phyloP scores from a whole-genome alignment of 2,329 filamentous ascomycete genomes.

The Arthrobotrys megalospora region DNA sequence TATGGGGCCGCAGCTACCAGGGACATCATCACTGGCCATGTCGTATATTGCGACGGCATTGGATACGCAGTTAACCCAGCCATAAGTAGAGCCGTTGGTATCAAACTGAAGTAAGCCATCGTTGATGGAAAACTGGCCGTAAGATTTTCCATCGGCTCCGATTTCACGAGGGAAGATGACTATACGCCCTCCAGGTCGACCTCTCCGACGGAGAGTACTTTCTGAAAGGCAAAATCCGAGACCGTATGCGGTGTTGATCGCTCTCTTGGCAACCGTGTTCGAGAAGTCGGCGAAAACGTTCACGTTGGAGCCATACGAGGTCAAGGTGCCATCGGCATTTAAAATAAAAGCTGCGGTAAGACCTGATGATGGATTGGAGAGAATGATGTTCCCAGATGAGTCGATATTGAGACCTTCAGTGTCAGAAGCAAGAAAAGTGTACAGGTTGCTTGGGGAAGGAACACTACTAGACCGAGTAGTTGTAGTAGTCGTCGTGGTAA shows the following conservation, averaged over 20 bases:
- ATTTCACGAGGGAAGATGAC: conserved; percentile 21
- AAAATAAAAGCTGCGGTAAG: conserved; percentile 38
- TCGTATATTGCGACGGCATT: conserved; percentile 37
- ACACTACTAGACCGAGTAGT: not conserved
- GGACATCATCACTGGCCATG: conserved; percentile 23
- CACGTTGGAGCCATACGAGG: conserved; percentile 40
- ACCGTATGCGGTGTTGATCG: conserved; percentile 27
- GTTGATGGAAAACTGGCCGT: conserved; percentile 33
- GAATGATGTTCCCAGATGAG: conserved; percentile 29
- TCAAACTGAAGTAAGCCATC: conserved; percentile 16
- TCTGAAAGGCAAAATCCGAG: conserved; percentile 26
- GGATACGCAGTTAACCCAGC: conserved; percentile 38
- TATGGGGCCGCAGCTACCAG: conserved; percentile 18
- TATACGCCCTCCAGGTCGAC: not conserved
- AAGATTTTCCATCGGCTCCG: conserved; percentile 5
- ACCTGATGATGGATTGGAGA: conserved; percentile 5
- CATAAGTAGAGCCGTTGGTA: conserved; percentile 9
- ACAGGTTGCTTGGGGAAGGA: conserved; percentile 37
- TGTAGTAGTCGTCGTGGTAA: conserved; percentile 26
- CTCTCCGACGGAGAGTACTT: not conserved
- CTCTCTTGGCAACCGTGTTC: conserved; percentile 21
- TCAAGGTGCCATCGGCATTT: conserved; percentile 43
- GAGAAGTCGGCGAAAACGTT: conserved; percentile 48
- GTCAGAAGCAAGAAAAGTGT: conserved; percentile 24
- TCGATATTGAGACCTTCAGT: conserved; percentile 36